These are phyloP conservation scores for Ensete ventricosum DNA, from an alignment of 176 grass and related monocot species.

Conservation along the genomic window DNA sequence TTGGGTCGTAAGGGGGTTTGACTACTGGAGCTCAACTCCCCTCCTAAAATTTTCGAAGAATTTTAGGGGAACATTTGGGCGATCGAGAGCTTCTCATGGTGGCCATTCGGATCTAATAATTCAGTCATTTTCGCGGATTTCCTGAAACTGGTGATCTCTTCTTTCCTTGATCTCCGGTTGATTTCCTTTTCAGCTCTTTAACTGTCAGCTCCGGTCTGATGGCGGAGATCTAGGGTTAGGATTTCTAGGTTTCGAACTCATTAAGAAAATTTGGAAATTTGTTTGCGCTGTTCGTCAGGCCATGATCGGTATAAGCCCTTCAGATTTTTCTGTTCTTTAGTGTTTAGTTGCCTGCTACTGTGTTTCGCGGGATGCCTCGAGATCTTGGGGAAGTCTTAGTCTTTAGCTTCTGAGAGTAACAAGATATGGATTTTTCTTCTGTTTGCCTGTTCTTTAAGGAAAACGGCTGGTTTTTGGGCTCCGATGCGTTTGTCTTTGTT, in stretches of 20 bases:
- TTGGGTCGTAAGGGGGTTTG: background rate
- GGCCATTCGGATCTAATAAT: slow-evolving; percentile 3
- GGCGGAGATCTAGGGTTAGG: slow-evolving; percentile 7
- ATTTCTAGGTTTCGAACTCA: slow-evolving; percentile 2
- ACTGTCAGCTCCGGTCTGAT: background rate
- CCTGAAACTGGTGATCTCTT: slow-evolving; percentile 14
- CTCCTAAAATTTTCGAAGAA: background rate
- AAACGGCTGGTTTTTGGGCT: background rate
- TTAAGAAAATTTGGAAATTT: slow-evolving; percentile 1
- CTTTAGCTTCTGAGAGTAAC: background rate
- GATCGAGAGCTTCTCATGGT: background rate
- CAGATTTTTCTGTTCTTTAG: background rate
- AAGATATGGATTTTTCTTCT: background rate
- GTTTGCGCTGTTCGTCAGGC: background rate
- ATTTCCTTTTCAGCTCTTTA: background rate
- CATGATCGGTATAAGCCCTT: background rate
- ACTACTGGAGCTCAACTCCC: background rate
- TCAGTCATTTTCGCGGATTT: background rate
- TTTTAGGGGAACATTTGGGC: background rate
- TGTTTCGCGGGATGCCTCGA: background rate
- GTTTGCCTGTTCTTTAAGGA: background rate
- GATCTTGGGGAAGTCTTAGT: background rate
- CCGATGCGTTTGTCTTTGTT: background rate
- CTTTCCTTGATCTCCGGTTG: background rate
- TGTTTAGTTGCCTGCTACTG: background rate